Evolutionary conservation across 176 grass and related monocot species (phyloP).

Genomic region (Oropetium thomaeum): DNA sequence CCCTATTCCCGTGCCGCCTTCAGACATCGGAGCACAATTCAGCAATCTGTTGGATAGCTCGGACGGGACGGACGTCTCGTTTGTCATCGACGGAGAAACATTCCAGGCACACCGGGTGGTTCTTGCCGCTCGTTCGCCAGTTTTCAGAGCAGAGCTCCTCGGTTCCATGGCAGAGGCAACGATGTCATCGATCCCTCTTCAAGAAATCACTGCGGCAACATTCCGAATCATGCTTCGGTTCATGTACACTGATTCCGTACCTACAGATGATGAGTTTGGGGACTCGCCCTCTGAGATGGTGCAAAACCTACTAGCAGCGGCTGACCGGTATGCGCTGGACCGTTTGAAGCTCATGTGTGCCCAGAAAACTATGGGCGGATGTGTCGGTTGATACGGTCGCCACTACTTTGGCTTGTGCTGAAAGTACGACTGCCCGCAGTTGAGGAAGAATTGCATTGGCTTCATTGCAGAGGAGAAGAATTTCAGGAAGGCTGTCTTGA

Average conservation of each 20-base stretch:
- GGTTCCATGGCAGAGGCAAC: slow-evolving; percentile 25
- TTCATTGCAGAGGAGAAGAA: slow-evolving; percentile 24
- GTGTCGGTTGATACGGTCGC: slow-evolving; percentile 34
- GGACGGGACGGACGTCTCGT: background rate
- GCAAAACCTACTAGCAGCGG: slow-evolving; percentile 15
- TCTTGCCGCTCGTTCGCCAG: slow-evolving; percentile 31
- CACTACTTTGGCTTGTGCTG: slow-evolving; percentile 15
- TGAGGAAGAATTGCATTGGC: slow-evolving; percentile 37
- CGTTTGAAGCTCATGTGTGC: slow-evolving; percentile 50
- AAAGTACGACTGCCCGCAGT: slow-evolving; percentile 35
- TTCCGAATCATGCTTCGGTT: slow-evolving; percentile 42
- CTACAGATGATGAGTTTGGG: background rate
- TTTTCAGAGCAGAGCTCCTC: slow-evolving; percentile 36
- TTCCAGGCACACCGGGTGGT: slow-evolving; percentile 5
- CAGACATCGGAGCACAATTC: background rate
- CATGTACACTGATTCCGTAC: slow-evolving; percentile 39
- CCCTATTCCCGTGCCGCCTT: background rate
- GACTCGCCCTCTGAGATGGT: background rate
- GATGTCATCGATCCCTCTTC: background rate
- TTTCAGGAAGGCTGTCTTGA: slow-evolving; percentile 10
- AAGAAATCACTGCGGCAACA: background rate
- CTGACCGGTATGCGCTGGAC: slow-evolving; percentile 42
- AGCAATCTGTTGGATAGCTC: background rate
- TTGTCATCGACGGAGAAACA: background rate
- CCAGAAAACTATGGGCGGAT: slow-evolving; percentile 8